Base-by-base conservation (phyloP, 2,329 filamentous ascomycete genomes). In the Botrytis medusae region DNA sequence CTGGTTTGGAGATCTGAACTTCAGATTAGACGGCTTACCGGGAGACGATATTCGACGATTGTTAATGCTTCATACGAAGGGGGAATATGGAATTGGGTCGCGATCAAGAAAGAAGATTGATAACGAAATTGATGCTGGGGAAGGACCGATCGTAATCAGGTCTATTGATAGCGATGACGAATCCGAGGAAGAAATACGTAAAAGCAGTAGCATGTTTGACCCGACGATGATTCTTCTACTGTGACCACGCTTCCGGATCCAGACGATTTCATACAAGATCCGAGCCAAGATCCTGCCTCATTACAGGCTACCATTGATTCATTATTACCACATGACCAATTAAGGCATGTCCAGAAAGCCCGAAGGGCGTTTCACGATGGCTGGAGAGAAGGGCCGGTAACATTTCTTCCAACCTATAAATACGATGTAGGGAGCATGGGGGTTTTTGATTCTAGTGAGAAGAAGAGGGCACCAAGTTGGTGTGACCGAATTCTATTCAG, bases 1-100 rank as follows among this genome's bases (percentile, higher is more conserved):
- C 79, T 98, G 95, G 94, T 93, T 97, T 79, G 96, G 96, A 10
- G 96, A 99, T 81, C 86, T 99, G 60, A 99, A 99, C 81, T 99
- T 98, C 80, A 90, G 96, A 46, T 86, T 99, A 0, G 93, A 97
- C 69, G 93, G 92, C 62, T 88, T 98, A 67, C 93, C 95, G 0
- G 95, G 94, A 0, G 92, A 96, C 54, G 96, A 99, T 81, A 96
- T 99, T 64, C 89, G 95, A 46, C 89, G 92, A 65, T 84, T 98
- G 10, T 85, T 99, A 54, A 92, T 91, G 79, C 86, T 98, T 7
- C 95, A 98, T 81, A 92, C 93, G 0, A 87, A 87, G 48, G 93
- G 94, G 74, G 91, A 95, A 82, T 94, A 95, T 81, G 90, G 90
- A 77, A 75, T 89, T 74, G 86, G 82, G 61, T 84, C 85, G 72